Evolutionary conservation across 139 green algal species (phyloP).

Genomic region (Chlamydomonas applanata): DNA sequence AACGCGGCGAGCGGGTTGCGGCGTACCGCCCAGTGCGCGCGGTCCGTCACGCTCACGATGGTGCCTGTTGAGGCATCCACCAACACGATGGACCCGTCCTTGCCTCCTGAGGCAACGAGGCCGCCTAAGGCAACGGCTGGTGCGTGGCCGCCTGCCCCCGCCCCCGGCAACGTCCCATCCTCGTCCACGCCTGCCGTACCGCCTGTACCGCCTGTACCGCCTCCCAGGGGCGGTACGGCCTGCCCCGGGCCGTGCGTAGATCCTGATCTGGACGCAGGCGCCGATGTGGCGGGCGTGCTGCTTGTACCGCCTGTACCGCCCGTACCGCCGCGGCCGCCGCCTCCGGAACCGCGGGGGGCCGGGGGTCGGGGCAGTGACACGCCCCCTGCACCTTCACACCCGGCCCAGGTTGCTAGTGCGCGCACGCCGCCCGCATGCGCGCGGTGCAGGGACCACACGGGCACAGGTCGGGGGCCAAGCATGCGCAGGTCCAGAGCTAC

Average conservation of each 20-base stretch:
- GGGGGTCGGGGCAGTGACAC: too few relatives aligned
- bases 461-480: constrained; percentile 29
- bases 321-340: too few relatives aligned
- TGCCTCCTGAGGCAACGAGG: constrained; percentile 44
- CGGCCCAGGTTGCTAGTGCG: background rate
- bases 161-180: background rate
- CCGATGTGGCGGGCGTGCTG: too few relatives aligned
- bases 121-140: constrained; percentile 11
- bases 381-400: too few relatives aligned
- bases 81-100: constrained; percentile 43
- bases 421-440: background rate
- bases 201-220: too few relatives aligned
- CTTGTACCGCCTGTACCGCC: too few relatives aligned
- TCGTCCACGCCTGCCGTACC: background rate
- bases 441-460: constrained; percentile 14
- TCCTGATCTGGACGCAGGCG: too few relatives aligned
- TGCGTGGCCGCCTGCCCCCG: background rate
- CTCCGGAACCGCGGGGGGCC: too few relatives aligned
- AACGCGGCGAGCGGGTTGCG: too few relatives aligned
- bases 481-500: constrained; percentile 65
- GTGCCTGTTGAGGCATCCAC: constrained; percentile 29
- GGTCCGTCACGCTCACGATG: background rate
- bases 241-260: too few relatives aligned
- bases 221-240: too few relatives aligned
- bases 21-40: background rate